Evolutionary conservation across 1,139 yeast species (phyloP).

Genomic region (Candida neerlandica): DNA sequence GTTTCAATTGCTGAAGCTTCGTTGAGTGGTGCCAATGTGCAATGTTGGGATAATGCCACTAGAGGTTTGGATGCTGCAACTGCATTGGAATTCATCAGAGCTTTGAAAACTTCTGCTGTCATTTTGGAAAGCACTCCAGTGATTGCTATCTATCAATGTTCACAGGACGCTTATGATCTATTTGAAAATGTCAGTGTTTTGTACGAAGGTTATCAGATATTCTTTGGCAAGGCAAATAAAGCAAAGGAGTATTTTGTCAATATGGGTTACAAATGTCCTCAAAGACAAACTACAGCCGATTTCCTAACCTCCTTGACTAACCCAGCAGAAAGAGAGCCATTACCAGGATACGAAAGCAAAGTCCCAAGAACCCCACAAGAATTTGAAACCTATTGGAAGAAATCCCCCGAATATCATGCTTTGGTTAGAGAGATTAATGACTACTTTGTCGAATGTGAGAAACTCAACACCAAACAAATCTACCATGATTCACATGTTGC

Average conservation of each 20-base stretch:
- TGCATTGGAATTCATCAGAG: slow-evolving; percentile 68
- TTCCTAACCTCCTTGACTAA: slow-evolving; percentile 77
- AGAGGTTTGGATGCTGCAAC: slow-evolving; percentile 64
- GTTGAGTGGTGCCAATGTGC: slow-evolving; percentile 37
- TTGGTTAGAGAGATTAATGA: slow-evolving; percentile 23
- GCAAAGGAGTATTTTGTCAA: slow-evolving; percentile 61
- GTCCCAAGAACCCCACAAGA: slow-evolving; percentile 31
- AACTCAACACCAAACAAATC: slow-evolving; percentile 12
- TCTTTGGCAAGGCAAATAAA: slow-evolving; percentile 57
- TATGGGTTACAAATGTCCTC: slow-evolving; percentile 68
- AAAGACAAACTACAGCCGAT: slow-evolving; percentile 81
- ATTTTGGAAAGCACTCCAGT: slow-evolving; percentile 61
- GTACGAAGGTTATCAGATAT: slow-evolving; percentile 79
- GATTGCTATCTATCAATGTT: slow-evolving; percentile 81
- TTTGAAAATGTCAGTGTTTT: slow-evolving; percentile 75
- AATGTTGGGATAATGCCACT: slow-evolving; percentile 66
- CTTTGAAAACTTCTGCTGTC: slow-evolving; percentile 64
- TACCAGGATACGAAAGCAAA: slow-evolving; percentile 46
- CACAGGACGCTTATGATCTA: slow-evolving; percentile 60
- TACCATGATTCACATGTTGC: slow-evolving; percentile 28
- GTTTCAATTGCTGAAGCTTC: slow-evolving; percentile 47
- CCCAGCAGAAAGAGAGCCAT: slow-evolving; percentile 64
- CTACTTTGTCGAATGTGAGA: slow-evolving; percentile 14
- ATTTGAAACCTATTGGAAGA: slow-evolving; percentile 28
- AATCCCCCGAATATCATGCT: slow-evolving; percentile 21